phyloP scores from a whole-genome alignment of 805 yeast species.

The Kodamaea neixiangensis region DNA sequence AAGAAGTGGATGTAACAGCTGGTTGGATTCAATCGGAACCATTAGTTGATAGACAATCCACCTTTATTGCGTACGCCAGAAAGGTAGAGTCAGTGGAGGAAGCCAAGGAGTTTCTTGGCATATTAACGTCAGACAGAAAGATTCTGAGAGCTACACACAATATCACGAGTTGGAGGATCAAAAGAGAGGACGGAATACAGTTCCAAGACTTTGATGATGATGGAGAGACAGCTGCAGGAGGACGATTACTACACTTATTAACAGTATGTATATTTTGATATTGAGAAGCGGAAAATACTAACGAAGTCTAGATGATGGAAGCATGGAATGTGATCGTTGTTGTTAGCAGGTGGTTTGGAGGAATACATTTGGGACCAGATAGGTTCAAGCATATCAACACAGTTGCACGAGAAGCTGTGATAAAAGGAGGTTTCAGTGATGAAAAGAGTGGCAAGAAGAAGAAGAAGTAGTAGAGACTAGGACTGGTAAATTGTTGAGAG shows the following conservation, averaged over 20 bases:
- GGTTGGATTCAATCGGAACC: slow-evolving; percentile 83
- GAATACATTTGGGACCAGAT: slow-evolving; percentile 88
- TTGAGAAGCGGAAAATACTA: slow-evolving; percentile 20
- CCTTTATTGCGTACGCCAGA: slow-evolving; percentile 77
- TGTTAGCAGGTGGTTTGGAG: slow-evolving; percentile 93
- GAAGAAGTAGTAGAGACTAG: neutral
- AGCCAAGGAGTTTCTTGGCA: slow-evolving; percentile 53
- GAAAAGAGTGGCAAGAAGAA: slow-evolving; percentile 3
- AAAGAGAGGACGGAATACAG: slow-evolving; percentile 52
- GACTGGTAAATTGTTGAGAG: no score
- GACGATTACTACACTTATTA: slow-evolving; percentile 75
- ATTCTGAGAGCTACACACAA: slow-evolving; percentile 72
- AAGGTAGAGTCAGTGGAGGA: slow-evolving; percentile 66
- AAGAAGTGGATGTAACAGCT: slow-evolving; percentile 45
- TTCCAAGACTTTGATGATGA: slow-evolving; percentile 93
- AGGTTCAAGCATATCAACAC: slow-evolving; percentile 91
- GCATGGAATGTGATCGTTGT: slow-evolving; percentile 83
- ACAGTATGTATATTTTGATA: slow-evolving; percentile 42
- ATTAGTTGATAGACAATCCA: slow-evolving; percentile 78
- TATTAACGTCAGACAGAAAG: slow-evolving; percentile 63
- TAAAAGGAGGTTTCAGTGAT: slow-evolving; percentile 7
- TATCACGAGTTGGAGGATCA: slow-evolving; percentile 86
- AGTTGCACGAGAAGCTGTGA: slow-evolving; percentile 80
- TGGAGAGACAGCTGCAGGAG: slow-evolving; percentile 96
- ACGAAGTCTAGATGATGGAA: slow-evolving; percentile 56